A percentile compares a stretch with the other conserved stretches of the same genome.
Conservation (phyloP, 2,329 filamentous ascomycete genomes). For the Piedraia hortae region DNA sequence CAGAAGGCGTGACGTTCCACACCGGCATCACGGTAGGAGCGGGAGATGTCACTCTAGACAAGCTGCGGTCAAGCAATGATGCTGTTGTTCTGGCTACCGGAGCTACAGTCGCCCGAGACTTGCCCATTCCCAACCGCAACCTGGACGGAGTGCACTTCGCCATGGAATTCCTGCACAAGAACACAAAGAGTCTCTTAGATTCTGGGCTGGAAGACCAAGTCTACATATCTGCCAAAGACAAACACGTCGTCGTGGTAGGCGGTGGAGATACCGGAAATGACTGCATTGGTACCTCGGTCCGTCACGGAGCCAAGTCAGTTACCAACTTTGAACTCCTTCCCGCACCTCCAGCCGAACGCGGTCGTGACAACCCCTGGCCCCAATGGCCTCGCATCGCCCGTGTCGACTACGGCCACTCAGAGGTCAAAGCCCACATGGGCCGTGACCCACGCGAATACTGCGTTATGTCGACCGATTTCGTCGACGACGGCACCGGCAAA, state of each 20-base stretch:
- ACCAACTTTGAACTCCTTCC: slow-evolving; percentile 91
- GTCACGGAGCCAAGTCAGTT: slow-evolving; percentile 83
- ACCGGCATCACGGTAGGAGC: slow-evolving; percentile 55
- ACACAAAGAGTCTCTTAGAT: slow-evolving; percentile 91
- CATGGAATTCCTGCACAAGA: slow-evolving; percentile 92
- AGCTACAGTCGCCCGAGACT: slow-evolving; percentile 73
- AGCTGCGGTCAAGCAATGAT: slow-evolving; percentile 46
- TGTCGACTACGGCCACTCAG: slow-evolving; percentile 89
- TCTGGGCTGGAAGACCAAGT: slow-evolving; percentile 57
- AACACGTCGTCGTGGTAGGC: slow-evolving; percentile 87
- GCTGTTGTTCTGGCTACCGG: slow-evolving; percentile 80
- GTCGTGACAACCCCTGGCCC: slow-evolving; percentile 86
- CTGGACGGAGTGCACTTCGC: slow-evolving; percentile 80
- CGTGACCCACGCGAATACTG: slow-evolving; percentile 92
- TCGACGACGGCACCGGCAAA: slow-evolving; percentile 60
- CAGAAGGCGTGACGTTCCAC: slow-evolving; percentile 63
- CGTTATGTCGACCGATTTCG: slow-evolving; percentile 94
- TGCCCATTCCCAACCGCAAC: slow-evolving; percentile 71
- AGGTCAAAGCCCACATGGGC: slow-evolving; percentile 88
- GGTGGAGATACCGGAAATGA: slow-evolving; percentile 96
- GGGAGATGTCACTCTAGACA: slow-evolving; percentile 35
- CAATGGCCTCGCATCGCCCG: slow-evolving; percentile 96
- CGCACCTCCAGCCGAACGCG: slow-evolving; percentile 72
- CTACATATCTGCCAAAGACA: slow-evolving; percentile 87
- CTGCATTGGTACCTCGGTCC: slow-evolving; percentile 87